phyloP scores from a whole-genome alignment of 768 basidiomycete genomes.

The Pilatotrama ljubarskyi region DNA sequence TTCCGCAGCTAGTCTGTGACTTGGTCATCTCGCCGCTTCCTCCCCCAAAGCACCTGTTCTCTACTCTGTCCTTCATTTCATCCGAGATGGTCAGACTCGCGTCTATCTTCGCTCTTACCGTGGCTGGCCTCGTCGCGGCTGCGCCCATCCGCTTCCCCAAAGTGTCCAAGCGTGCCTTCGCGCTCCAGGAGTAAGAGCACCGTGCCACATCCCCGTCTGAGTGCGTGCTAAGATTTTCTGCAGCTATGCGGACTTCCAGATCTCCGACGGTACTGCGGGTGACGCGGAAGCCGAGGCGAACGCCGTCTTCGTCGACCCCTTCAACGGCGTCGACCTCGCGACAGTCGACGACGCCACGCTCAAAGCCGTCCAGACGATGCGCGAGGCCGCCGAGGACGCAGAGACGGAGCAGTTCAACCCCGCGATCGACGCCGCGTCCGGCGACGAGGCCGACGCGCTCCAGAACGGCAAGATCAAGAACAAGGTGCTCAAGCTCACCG shows the following conservation, averaged over 20 bases:
- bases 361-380: slow-evolving; percentile 34
- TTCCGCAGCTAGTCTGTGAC: slow-evolving; percentile 22
- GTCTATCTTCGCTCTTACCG: slow-evolving; percentile 5
- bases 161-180: slow-evolving; percentile 11
- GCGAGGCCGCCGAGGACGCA: slow-evolving; percentile 38
- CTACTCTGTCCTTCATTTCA: background rate
- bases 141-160: slow-evolving; percentile 9
- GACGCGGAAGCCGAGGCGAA: slow-evolving; percentile 38
- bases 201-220: too few species aligned
- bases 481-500: slow-evolving; percentile 46
- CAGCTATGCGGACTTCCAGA: slow-evolving; percentile 44
- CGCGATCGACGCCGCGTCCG: slow-evolving; percentile 36
- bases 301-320: slow-evolving; percentile 41
- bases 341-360: slow-evolving; percentile 33
- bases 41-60: background rate
- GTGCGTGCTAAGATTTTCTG: background rate
- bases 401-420: slow-evolving; percentile 42
- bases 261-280: slow-evolving; percentile 39
- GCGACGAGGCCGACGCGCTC: slow-evolving; percentile 37
- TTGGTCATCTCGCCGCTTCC: slow-evolving; percentile 1
- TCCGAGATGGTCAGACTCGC: slow-evolving; percentile 16
- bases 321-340: slow-evolving; percentile 36
- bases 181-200: slow-evolving; percentile 8
- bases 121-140: slow-evolving; percentile 10
- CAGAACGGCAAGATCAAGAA: slow-evolving; percentile 45